A percentile compares a stretch with the other conserved stretches of the same genome.
Evolutionary conservation across 345 rosid genomes (phyloP).

Genomic region (Eucalyptus lansdowneana): DNA sequence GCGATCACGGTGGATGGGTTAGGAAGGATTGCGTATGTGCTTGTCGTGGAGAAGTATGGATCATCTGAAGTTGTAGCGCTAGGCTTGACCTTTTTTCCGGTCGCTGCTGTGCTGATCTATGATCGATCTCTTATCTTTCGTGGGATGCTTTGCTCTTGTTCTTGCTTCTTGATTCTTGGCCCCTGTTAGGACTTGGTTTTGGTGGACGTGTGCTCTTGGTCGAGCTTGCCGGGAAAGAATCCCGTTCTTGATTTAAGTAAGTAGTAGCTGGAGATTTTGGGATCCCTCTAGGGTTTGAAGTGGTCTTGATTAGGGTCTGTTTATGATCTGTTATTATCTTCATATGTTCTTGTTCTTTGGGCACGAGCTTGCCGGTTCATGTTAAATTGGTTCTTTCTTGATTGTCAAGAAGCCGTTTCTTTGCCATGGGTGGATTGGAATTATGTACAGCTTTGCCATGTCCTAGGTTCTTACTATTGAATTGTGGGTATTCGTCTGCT

Average conservation of each 20-base stretch:
- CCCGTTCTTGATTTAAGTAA: neutral
- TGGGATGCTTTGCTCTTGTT: neutral
- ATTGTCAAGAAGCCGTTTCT: neutral
- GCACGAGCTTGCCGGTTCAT: neutral
- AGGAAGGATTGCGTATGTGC: neutral
- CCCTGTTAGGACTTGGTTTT: neutral
- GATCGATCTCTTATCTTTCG: neutral
- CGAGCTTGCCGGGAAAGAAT: neutral
- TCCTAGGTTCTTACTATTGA: neutral
- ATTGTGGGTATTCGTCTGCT: neutral
- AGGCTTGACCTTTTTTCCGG: neutral
- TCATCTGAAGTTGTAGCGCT: neutral
- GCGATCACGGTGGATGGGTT: neutral
- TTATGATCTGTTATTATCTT: neutral
- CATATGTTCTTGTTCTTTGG: neutral
- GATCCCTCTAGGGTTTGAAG: neutral
- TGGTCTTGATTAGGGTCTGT: neutral
- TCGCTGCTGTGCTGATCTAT: neutral
- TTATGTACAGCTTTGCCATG: neutral
- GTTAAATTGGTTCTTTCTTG: neutral
- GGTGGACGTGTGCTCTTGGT: neutral
- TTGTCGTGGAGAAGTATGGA: neutral
- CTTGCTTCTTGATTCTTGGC: neutral
- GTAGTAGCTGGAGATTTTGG: neutral
- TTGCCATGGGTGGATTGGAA: neutral